A percentile compares a stretch with the other conserved stretches of the same genome.
Evolutionary conservation across 192 early-diverging fungal genomes (phyloP).

Genomic region (Dimargaris xerosporica): DNA sequence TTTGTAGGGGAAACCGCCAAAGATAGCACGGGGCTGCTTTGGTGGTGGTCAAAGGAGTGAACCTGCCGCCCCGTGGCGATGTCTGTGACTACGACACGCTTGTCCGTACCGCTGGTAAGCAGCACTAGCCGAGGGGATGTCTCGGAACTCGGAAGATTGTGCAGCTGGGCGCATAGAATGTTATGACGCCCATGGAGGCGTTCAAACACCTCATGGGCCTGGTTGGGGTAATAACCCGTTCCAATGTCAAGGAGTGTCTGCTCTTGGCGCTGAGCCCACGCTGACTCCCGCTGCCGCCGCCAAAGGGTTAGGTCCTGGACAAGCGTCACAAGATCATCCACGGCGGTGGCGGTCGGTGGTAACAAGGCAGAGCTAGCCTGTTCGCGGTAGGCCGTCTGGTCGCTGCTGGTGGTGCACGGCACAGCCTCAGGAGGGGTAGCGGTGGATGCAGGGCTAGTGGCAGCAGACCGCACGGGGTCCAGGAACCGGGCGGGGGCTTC

Average conservation of each 20-base stretch:
- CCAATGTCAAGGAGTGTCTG: conserved; percentile 6
- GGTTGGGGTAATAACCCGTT: not conserved
- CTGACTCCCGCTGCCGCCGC: not conserved
- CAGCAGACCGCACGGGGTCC: not conserved
- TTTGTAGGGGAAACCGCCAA: not conserved
- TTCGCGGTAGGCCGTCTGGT: not conserved
- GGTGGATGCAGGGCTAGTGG: not conserved
- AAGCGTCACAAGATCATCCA: not conserved
- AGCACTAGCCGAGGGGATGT: not conserved
- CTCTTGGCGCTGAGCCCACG: not conserved
- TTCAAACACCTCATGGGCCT: not conserved
- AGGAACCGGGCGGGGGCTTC: not conserved
- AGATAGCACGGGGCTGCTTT: not conserved
- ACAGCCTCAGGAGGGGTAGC: not conserved
- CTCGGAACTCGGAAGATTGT: not conserved
- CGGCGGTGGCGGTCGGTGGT: not conserved
- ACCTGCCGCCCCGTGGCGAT: not conserved
- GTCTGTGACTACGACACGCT: not conserved
- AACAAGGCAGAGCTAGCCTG: not conserved
- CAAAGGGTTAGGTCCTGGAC: not conserved
- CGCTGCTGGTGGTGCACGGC: not conserved
- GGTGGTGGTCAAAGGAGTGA: conserved; percentile 2
- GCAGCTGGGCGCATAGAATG: conserved; percentile 1
- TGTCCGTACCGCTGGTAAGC: conserved; percentile 2
- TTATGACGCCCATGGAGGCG: not conserved